phyloP scores from a whole-genome alignment of 2,329 filamentous ascomycete species.

The Didymosphaeria variabile region DNA sequence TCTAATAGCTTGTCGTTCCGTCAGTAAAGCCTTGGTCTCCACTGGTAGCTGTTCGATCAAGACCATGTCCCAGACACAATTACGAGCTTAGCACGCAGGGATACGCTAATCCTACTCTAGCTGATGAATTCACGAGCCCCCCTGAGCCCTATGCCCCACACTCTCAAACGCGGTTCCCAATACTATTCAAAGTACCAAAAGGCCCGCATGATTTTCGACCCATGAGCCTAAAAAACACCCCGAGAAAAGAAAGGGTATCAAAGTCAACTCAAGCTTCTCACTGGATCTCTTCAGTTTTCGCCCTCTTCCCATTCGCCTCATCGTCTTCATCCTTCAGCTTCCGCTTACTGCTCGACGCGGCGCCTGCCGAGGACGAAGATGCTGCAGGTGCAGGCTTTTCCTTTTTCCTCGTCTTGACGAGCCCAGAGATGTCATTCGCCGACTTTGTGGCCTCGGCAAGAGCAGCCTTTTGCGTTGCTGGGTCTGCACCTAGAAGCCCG shows the following conservation, averaged over 20 bases:
- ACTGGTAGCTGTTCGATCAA: too few species aligned
- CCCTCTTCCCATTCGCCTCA: slow-evolving; percentile 38
- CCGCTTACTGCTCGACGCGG: slow-evolving; percentile 39
- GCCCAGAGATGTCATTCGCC: slow-evolving; percentile 76
- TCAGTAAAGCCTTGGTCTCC: too few species aligned
- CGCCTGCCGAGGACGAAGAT: slow-evolving; percentile 6
- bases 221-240: too few species aligned
- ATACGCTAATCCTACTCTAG: too few species aligned
- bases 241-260: slow-evolving; percentile 10
- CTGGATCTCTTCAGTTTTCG: slow-evolving; percentile 43
- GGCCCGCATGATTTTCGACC: too few species aligned
- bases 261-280: slow-evolving; percentile 5
- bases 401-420: slow-evolving; percentile 76
- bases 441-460: slow-evolving; percentile 77
- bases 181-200: too few species aligned
- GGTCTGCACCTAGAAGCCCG: slow-evolving; percentile 68
- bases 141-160: too few species aligned
- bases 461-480: slow-evolving; percentile 68
- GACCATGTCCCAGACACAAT: too few species aligned
- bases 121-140: too few species aligned
- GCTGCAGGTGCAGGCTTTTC: slow-evolving; percentile 38
- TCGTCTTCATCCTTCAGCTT: slow-evolving; percentile 42
- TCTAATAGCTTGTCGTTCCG: too few species aligned
- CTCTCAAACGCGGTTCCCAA: too few species aligned
- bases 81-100: too few species aligned